These are phyloP conservation scores for Lachnellula arida DNA, from an alignment of 2,329 filamentous ascomycete species.

Conservation along the genomic window DNA sequence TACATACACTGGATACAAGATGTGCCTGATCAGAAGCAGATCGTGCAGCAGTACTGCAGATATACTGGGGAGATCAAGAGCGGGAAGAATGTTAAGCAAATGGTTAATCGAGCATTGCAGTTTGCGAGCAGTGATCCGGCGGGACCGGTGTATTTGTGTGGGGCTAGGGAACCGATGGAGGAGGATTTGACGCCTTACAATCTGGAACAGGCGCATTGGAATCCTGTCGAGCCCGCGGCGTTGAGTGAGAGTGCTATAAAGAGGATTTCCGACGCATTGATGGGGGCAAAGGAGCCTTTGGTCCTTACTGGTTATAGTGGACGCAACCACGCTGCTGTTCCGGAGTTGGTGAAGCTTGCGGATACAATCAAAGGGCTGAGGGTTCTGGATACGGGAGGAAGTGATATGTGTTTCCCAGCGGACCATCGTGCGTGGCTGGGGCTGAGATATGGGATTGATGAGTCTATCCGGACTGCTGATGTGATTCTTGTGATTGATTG, in stretches of 20 bases:
- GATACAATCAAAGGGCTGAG: constrained; percentile 62
- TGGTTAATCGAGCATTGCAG: constrained; percentile 66
- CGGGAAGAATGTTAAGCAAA: constrained; percentile 70
- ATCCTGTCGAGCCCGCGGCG: constrained; percentile 53
- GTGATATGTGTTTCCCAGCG: constrained; percentile 76
- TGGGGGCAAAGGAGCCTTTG: constrained; percentile 60
- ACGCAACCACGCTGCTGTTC: constrained; percentile 59
- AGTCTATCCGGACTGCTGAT: constrained; percentile 70
- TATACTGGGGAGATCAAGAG: constrained; percentile 68
- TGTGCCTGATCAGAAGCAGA: constrained; percentile 69
- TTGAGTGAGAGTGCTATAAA: constrained; percentile 49
- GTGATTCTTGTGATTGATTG: constrained; percentile 82
- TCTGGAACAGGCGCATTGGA: constrained; percentile 56
- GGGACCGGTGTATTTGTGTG: constrained; percentile 64
- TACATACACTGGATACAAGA: constrained; percentile 80
- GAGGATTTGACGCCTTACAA: constrained; percentile 60
- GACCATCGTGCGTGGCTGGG: constrained; percentile 66
- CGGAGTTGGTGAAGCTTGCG: constrained; percentile 61
- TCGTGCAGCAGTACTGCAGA: constrained; percentile 68
- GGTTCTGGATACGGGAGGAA: constrained; percentile 71
- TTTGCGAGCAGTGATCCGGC: constrained; percentile 65
- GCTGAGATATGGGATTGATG: constrained; percentile 68
- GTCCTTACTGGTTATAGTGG: constrained; percentile 68
- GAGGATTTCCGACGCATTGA: constrained; percentile 55
- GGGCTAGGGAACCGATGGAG: constrained; percentile 66